phyloP scores from a whole-genome alignment of 1,284 basidiomycete species.

The Agroathelia rolfsii region DNA sequence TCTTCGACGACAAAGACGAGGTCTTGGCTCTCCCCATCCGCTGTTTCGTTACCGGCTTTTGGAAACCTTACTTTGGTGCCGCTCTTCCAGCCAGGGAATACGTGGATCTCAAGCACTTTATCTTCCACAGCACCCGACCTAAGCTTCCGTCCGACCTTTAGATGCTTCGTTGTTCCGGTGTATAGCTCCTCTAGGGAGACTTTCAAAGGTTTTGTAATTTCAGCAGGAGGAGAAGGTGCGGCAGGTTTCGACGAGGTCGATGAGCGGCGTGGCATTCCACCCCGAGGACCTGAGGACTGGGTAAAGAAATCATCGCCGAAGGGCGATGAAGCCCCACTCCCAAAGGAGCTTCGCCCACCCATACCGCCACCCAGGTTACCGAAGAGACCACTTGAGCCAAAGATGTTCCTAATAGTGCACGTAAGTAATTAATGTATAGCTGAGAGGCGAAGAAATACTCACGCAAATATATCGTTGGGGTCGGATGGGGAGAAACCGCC shows the following conservation, averaged over 20 bases:
- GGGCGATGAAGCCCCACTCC: constrained; percentile 29
- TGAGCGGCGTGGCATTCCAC: constrained; percentile 14
- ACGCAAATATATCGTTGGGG: constrained; percentile 89
- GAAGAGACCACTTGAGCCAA: constrained; percentile 39
- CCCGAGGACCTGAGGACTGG: constrained; percentile 16
- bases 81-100: constrained; percentile 80
- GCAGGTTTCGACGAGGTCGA: constrained; percentile 12
- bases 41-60: constrained; percentile 76
- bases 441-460: constrained; percentile 34
- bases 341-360: constrained; percentile 29
- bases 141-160: constrained; percentile 78
- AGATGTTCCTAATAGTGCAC: constrained; percentile 51
- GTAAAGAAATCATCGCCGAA: constrained; percentile 17
- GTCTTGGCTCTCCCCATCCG: constrained; percentile 70
- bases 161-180: constrained; percentile 78
- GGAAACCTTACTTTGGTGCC: constrained; percentile 91
- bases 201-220: constrained; percentile 80
- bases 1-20: constrained; percentile 89
- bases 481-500: constrained; percentile 69
- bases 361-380: constrained; percentile 31
- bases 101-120: constrained; percentile 84
- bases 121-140: constrained; percentile 74
- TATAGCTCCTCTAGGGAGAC: constrained; percentile 90
- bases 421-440: not conserved
- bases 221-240: constrained; percentile 33